phyloP scores from a whole-genome alignment of 169 alveolate genomes.

The Theileria equi region DNA sequence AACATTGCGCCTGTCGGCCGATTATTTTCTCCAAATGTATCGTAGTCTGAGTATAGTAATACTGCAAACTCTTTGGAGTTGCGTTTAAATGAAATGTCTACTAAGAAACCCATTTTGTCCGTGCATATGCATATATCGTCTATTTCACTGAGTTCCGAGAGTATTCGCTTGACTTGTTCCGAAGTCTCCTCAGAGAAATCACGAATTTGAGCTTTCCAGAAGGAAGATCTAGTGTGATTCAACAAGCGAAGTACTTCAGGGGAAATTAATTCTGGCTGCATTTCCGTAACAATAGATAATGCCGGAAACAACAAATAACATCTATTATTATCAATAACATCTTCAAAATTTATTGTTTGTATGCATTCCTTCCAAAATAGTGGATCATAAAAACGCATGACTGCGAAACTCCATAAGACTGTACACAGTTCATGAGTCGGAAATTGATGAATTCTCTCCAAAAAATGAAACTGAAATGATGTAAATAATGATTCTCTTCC shows the following conservation, averaged over 20 bases:
- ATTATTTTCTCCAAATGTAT: constrained; percentile 15
- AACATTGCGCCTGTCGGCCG: constrained; percentile 45
- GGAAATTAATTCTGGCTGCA: background rate
- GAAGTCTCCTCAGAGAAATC: too few species aligned
- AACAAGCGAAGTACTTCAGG: constrained; percentile 24
- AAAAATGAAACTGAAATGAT: constrained; percentile 20
- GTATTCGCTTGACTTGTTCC: too few species aligned
- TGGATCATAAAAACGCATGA: constrained; percentile 30
- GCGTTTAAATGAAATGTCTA: constrained; percentile 29
- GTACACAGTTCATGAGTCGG: constrained; percentile 44
- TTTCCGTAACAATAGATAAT: constrained; percentile 11
- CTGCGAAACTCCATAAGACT: constrained; percentile 57
- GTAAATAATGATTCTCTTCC: constrained; percentile 36
- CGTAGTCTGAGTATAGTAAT: constrained; percentile 12
- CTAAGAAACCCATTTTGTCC: constrained; percentile 24
- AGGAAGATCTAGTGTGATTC: constrained; percentile 35
- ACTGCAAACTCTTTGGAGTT: constrained; percentile 15
- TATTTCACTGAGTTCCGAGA: background rate
- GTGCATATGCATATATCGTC: background rate
- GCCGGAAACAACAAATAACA: constrained; percentile 56
- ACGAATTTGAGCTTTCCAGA: constrained; percentile 26
- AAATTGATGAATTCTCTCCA: constrained; percentile 57
- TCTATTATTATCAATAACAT: constrained; percentile 19
- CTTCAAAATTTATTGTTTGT: constrained; percentile 18
- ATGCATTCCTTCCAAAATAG: constrained; percentile 46